These are phyloP conservation scores for Neoarthrinium moseri DNA, from an alignment of 2,329 filamentous ascomycete species.

Conservation along the genomic window DNA sequence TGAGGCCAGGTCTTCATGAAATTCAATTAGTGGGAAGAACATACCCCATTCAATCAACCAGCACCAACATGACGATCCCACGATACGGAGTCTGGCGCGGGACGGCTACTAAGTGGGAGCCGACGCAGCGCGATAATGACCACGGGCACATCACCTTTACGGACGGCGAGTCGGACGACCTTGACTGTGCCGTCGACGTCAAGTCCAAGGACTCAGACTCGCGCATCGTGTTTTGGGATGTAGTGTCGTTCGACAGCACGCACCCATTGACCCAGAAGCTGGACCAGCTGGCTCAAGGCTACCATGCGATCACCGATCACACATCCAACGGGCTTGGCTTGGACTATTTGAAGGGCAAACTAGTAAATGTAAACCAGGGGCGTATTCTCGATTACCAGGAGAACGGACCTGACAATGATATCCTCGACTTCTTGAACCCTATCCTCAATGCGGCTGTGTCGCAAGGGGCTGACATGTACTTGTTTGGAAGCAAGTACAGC, in stretches of 20 bases:
- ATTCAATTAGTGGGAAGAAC: too few species aligned
- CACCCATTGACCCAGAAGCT: slow-evolving; percentile 16
- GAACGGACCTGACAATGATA: slow-evolving; percentile 22
- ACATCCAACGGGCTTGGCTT: slow-evolving; percentile 8
- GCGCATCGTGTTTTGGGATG: slow-evolving; percentile 47
- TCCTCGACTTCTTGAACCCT: slow-evolving; percentile 31
- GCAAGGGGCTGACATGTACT: slow-evolving; percentile 32
- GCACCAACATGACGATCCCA: slow-evolving; percentile 5
- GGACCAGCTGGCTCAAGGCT: slow-evolving; percentile 12
- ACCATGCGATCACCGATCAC: slow-evolving; percentile 10
- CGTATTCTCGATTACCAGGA: slow-evolving; percentile 14
- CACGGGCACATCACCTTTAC: slow-evolving; percentile 9
- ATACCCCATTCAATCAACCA: too few species aligned
- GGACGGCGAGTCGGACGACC: background rate
- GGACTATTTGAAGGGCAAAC: slow-evolving; percentile 16
- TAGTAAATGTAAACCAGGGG: slow-evolving; percentile 20
- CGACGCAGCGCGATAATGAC: slow-evolving; percentile 7
- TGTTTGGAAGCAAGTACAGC: slow-evolving; percentile 34
- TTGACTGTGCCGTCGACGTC: slow-evolving; percentile 21
- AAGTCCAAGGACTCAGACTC: slow-evolving; percentile 19
- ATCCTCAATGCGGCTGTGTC: slow-evolving; percentile 32
- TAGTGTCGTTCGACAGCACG: slow-evolving; percentile 38
- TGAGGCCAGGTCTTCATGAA: too few species aligned
- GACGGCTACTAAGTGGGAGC: slow-evolving; percentile 9
- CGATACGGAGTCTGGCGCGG: slow-evolving; percentile 7